These are phyloP conservation scores for Pleurotus ostreatus DNA, from an alignment of 768 basidiomycete genomes.

Conservation along the genomic window DNA sequence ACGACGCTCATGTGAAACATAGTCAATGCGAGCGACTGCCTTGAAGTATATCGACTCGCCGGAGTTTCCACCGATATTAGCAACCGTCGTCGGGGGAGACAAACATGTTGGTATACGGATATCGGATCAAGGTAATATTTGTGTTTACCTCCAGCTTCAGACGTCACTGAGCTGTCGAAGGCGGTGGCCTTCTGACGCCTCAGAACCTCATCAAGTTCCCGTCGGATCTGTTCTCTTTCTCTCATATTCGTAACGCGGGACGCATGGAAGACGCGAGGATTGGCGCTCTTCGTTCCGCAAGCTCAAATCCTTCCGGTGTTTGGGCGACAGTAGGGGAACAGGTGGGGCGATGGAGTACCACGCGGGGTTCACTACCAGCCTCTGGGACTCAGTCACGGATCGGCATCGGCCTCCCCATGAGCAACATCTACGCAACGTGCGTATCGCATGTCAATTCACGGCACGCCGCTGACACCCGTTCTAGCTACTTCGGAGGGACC, in stretches of 20 bases:
- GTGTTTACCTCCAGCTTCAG: background rate
- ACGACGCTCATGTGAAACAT: background rate
- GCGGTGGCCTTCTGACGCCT: slow-evolving; percentile 62
- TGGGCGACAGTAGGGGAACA: slow-evolving; percentile 82
- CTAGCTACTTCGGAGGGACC: slow-evolving; percentile 80
- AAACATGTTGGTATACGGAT: slow-evolving; percentile 78
- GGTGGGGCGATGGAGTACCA: slow-evolving; percentile 39
- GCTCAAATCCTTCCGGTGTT: slow-evolving; percentile 57
- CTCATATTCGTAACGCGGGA: slow-evolving; percentile 73
- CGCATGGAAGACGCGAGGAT: slow-evolving; percentile 65
- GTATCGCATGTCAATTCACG: slow-evolving; percentile 16
- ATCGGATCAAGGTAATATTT: slow-evolving; percentile 77
- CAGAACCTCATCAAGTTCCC: slow-evolving; percentile 51
- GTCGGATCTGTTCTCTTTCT: slow-evolving; percentile 86
- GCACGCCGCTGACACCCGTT: background rate
- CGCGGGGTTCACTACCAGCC: slow-evolving; percentile 15
- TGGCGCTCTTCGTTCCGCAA: slow-evolving; percentile 62
- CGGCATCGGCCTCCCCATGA: slow-evolving; percentile 85
- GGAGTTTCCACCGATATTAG: slow-evolving; percentile 58
- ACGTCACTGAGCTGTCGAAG: slow-evolving; percentile 28
- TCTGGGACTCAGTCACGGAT: slow-evolving; percentile 56
- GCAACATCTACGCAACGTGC: slow-evolving; percentile 81
- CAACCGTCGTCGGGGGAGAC: slow-evolving; percentile 72
- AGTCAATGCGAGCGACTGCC: slow-evolving; percentile 74
- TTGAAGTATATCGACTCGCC: slow-evolving; percentile 39